Base-by-base conservation (phyloP, 345 rosid species). In the Euphorbia tirucalli region DNA sequence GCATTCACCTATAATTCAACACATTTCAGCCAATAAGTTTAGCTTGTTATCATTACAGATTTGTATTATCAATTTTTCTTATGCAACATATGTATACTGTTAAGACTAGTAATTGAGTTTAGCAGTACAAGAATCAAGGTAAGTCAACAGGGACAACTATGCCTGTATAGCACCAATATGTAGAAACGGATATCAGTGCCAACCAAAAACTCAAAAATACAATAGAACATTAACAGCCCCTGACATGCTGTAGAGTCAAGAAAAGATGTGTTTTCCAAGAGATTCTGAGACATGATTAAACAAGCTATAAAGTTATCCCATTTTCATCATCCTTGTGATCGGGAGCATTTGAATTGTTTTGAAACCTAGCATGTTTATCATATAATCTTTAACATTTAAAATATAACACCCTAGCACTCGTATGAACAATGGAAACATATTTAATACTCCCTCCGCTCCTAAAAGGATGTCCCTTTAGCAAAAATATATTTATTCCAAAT, bases 1-100 rank as follows among this genome's bases (percentile, higher is more conserved):
- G 77, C 81, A 78, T 73, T 77, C 19, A 69, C 81, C 77, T 68
- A 41, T 30, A 52, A 61, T 21, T 52, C 14, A 39, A n/a, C n/a
- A 77, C 21, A 71, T 18, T 11, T 14, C 21, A 66, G 11, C 28
- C 22, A n/a, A 41, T 55, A 55, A 10, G 56, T 67, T 35, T 46
- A 19, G 22, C 14, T 21, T 57, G 30, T 31, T 8, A n/a, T 25
- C 46, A 52, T 44, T 32, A 65, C 32, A 58, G 46, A 27, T 24
- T 39, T 3, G 21, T 15, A 30, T 28, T 49, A 21, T 18, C 65
- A 68, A 25, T 30, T 57, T 21, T 65, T 2, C 13, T 11, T 61
- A 15, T 18, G 58, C 25, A 7, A 3, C 43, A 22, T 25, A 35
- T 24, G 24, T 10, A 35, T 5, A 49, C 1, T 19, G 7, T 28